Evolutionary conservation across 331 rosid genomes (phyloP).

Genomic region (Rosa hybrid): DNA sequence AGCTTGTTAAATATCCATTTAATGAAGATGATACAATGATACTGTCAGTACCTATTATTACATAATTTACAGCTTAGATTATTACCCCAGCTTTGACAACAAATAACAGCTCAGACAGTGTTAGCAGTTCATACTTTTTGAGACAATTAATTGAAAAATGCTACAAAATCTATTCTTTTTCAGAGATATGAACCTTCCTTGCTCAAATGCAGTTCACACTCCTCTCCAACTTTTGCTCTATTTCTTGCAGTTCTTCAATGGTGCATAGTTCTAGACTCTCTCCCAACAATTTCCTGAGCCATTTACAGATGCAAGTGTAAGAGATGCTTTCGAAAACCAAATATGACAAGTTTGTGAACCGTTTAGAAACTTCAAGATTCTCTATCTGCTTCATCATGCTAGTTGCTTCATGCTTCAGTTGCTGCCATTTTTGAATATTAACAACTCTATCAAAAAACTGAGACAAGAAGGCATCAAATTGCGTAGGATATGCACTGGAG

Average conservation of each 20-base stretch:
- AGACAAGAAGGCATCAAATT: background rate
- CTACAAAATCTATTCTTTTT: background rate
- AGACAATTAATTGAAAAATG: background rate
- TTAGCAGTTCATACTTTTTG: background rate
- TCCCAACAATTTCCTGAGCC: constrained; percentile 69
- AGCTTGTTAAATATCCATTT: constrained; percentile 8
- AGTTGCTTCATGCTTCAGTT: constrained; percentile 62
- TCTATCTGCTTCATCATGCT: constrained; percentile 73
- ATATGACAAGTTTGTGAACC: constrained; percentile 41
- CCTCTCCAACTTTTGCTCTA: constrained; percentile 56
- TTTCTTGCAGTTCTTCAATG: constrained; percentile 23
- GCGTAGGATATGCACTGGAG: background rate
- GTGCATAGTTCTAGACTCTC: constrained; percentile 66
- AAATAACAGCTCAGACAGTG: background rate
- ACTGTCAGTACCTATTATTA: background rate
- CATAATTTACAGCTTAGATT: background rate
- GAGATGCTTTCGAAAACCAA: background rate
- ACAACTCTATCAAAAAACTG: background rate
- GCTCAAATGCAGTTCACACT: constrained; percentile 60
- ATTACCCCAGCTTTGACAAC: background rate
- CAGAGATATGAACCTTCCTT: constrained; percentile 62
- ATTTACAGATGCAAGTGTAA: constrained; percentile 20
- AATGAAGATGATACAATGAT: background rate
- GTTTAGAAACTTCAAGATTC: constrained; percentile 66
- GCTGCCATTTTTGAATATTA: constrained; percentile 42